These are phyloP conservation scores for Puccinellia tenuiflora DNA, from an alignment of 176 grass and related monocot genomes.

Conservation along the genomic window DNA sequence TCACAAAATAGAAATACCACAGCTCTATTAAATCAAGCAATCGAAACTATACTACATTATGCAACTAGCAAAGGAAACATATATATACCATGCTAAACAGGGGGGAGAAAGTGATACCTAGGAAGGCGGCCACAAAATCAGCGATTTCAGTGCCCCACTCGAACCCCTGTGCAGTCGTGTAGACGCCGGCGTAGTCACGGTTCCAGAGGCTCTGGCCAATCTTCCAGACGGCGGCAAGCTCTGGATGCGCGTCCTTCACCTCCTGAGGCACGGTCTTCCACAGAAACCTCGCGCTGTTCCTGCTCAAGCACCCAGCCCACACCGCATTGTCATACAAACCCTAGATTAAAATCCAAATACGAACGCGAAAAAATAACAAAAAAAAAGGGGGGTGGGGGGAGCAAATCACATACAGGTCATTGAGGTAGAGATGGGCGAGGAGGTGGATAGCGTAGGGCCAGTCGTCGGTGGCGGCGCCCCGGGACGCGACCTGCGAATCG, in stretches of 20 bases:
- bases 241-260: slow-evolving; percentile 68
- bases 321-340: not conserved
- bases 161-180: slow-evolving; percentile 44
- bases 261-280: slow-evolving; percentile 81
- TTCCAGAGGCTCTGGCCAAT: slow-evolving; percentile 88
- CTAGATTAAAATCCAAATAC: slow-evolving; percentile 11
- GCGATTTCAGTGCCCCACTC: slow-evolving; percentile 61
- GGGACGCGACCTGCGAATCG: slow-evolving; percentile 46
- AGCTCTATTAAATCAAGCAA: not conserved
- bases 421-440: slow-evolving; percentile 62
- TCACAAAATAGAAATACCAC: not conserved
- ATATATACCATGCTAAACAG: not conserved
- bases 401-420: slow-evolving; percentile 54
- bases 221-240: slow-evolving; percentile 68
- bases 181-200: slow-evolving; percentile 68
- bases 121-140: slow-evolving; percentile 55
- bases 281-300: slow-evolving; percentile 75
- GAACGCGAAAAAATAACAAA: no score
- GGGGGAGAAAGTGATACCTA: slow-evolving; percentile 33
- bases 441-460: slow-evolving; percentile 95
- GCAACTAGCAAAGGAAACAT: not conserved
- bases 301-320: slow-evolving; percentile 24
- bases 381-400: not conserved
- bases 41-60: not conserved
- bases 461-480: slow-evolving; percentile 48